Evolutionary conservation across 148 eudicot genomes (phyloP), one percentile per base, ranked within the genome.

Genomic region (Fagopyrum esculentum): DNA sequence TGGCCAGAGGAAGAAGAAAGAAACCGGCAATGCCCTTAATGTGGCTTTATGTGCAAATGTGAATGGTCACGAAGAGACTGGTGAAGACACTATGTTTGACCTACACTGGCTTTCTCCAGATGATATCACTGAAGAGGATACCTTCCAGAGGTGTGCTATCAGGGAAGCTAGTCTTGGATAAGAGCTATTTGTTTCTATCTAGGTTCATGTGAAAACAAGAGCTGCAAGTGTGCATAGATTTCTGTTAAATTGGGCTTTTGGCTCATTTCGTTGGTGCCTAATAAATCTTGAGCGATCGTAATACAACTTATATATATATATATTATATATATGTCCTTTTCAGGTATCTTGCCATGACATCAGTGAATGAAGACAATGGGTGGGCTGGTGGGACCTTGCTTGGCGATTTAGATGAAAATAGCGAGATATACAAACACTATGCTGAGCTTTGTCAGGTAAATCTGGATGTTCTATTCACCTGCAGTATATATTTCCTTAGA

Each of bases 321-420:
- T 35, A 35, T 35, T 22, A 35, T 35, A 35, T 35, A 35, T 35
- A 22, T 59, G 74, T 84, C 26, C 73, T 30, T 69, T 61, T 66
- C 70, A 94, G 98, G 77, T 94, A 89, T 82, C 86, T 89, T 73
- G 86, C 91, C 16, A 78, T 95, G 92, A 89, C 91, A 13, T 87
- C 93, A 49, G 87, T 84, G 49, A 83, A 92, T 63, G 96, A 90
- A 73, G 86, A 85, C 78, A 89, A 85, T 80, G 93, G 98, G 40
- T 95, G 98, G 97, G 92, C 79, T 77, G 97, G 93, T 69, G 97
- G 98, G 73, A 83, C 93, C 50, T 84, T 95, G 83, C 93, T 95
- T 54, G 97, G 97, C 47, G 98, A 92, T 81, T 89, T 87, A 81
- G 98, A 95, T 78, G 97, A 95, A 79, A 82, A 77, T 80, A 90